Evolutionary conservation across 2,329 filamentous ascomycete species (phyloP), one percentile per base, ranked within the genome.

Genomic region (Falciphora oryzae): DNA sequence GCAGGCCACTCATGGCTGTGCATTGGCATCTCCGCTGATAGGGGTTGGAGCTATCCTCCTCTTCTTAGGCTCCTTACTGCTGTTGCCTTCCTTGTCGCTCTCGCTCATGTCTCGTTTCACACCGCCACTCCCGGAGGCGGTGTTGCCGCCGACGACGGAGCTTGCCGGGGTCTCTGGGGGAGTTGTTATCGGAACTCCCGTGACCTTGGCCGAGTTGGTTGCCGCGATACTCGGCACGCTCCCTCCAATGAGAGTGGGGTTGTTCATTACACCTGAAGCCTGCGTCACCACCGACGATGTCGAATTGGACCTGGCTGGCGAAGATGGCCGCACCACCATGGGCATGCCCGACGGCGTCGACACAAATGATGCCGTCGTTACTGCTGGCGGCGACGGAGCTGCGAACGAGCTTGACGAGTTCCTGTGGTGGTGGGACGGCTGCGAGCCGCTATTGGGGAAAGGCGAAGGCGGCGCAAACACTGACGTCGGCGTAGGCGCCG

Each of bases 151-250:
- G n/a, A 75, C 81, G 65, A 81, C 80, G 6, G 84, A 82, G 70
- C 84, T 86, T 62, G 86, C 83, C 7, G 94, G 94, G 3, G 94
- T 98, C 74, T 96, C 90, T 0, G 94, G 95, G 2, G 95, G 94
- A 10, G 94, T 97, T 53, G 91, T 92, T 71, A 96, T 86, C 0
- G 93, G 91, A 58, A 96, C 78, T 0, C 83, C 82, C 0, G 81
- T 80, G 3, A 85, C 79, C 70, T 86, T 86, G 58, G 82, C 83
- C 1, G 90, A 91, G 68, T 89, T 90, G 13, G 90, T 80, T 7
- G 91, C 91, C 16, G 91, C 87, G 31, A 96, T 86, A 63, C 88
- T 83, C 0, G 93, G 92, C 22, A 97, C 83, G 64, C 83, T 91
- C 18, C 92, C 90, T 38, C 92, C 84, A 11, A 91, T 90, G 1